Evolutionary conservation across 495 filamentous ascomycete species (phyloP).

Genomic region (Clohesyomyces aquaticus): DNA sequence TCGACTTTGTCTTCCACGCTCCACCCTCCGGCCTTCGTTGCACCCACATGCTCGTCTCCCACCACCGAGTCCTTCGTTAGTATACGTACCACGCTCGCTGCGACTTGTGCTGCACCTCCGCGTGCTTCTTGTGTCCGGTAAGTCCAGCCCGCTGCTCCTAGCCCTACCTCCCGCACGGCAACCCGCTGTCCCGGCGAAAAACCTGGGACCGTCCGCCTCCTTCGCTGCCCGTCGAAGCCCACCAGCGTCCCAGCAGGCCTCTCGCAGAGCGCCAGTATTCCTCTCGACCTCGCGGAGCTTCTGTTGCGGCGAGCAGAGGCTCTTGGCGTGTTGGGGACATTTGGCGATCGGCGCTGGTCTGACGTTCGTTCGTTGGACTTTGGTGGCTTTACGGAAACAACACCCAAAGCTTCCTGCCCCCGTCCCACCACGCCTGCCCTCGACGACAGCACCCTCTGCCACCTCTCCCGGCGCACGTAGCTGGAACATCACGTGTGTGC

Average conservation of each 20-base stretch:
- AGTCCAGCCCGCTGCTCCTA: not conserved
- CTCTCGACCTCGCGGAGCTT: not conserved
- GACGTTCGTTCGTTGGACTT: not conserved
- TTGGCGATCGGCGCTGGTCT: too few relatives aligned
- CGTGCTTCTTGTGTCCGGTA: not conserved
- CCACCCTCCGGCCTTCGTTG: not conserved
- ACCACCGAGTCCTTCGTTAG: constrained; percentile 7
- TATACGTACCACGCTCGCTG: constrained; percentile 14
- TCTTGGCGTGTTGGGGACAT: not conserved
- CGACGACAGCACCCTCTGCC: constrained; percentile 3
- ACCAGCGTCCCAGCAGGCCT: too few relatives aligned
- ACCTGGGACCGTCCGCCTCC: too few relatives aligned
- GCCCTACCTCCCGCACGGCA: not conserved
- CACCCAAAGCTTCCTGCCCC: not conserved
- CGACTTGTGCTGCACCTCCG: not conserved
- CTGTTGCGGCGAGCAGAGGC: not conserved
- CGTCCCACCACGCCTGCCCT: constrained; percentile 2
- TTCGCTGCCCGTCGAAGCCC: too few relatives aligned
- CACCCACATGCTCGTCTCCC: not conserved
- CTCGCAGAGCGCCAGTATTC: not conserved
- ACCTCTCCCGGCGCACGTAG: too few relatives aligned
- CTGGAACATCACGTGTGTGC: not conserved
- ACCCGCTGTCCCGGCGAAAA: not conserved
- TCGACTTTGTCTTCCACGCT: not conserved
- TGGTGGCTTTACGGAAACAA: not conserved